These are phyloP conservation scores for Populus deltoides DNA, from an alignment of 345 rosid genomes.

Conservation along the genomic window DNA sequence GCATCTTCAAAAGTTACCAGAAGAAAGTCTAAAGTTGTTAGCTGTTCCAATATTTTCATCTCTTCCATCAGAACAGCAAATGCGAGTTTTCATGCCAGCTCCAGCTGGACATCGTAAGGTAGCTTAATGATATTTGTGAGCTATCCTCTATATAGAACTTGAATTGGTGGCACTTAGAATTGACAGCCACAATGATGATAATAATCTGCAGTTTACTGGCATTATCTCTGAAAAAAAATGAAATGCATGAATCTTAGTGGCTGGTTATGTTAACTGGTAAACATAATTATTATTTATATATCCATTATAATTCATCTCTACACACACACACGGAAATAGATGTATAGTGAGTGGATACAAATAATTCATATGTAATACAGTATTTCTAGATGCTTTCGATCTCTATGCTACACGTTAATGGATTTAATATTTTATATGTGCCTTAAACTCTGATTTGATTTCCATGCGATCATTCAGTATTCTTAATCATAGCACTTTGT, in stretches of 20 bases:
- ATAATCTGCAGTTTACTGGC: neutral
- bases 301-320: neutral
- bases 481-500: slow-evolving; percentile 10
- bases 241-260: neutral
- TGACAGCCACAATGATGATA: neutral
- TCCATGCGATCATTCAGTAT: slow-evolving; percentile 1
- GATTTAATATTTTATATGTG: neutral
- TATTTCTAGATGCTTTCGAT: neutral
- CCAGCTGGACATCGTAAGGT: slow-evolving; percentile 80
- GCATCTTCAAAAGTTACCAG: slow-evolving; percentile 59
- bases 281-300: neutral
- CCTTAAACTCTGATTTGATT: neutral
- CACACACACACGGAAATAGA: neutral
- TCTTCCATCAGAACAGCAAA: slow-evolving; percentile 90
- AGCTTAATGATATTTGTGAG: slow-evolving; percentile 11
- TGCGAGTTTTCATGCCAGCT: slow-evolving; percentile 70
- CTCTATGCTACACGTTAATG: neutral
- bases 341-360: too few relatives aligned
- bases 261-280: neutral
- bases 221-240: neutral
- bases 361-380: neutral
- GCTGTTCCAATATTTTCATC: slow-evolving; percentile 72
- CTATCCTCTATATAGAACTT: neutral
- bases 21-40: slow-evolving; percentile 48
- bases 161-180: neutral